phyloP scores from a whole-genome alignment of 306 rosid genomes.

The Citrullus colocynthis region DNA sequence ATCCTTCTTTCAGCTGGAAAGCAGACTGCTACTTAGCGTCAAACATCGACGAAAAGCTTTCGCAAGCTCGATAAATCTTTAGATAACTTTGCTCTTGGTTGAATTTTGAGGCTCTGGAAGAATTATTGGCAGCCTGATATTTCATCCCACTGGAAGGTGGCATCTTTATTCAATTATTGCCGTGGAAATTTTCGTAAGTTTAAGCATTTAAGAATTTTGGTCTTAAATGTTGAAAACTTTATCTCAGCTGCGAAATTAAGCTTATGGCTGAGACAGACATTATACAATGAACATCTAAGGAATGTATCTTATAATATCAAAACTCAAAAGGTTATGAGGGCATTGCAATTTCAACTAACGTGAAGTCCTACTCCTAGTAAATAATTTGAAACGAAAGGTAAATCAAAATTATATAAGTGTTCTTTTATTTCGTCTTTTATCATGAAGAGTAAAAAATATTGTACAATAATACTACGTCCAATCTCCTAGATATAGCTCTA shows the following conservation, averaged over 20 bases:
- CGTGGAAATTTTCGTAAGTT: background rate
- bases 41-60: background rate
- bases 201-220: too few species aligned
- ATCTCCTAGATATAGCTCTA: background rate
- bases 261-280: too few species aligned
- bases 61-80: background rate
- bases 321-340: background rate
- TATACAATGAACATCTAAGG: background rate
- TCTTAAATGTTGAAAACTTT: too few species aligned
- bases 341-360: background rate
- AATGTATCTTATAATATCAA: background rate
- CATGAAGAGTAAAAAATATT: background rate
- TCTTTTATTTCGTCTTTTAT: background rate
- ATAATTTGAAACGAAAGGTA: background rate
- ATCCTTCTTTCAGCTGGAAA: conserved; percentile 43
- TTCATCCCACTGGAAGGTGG: background rate
- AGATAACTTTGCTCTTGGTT: background rate
- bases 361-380: background rate
- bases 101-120: background rate
- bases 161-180: background rate
- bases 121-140: background rate
- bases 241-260: too few species aligned
- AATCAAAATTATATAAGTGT: background rate
- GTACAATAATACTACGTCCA: background rate
- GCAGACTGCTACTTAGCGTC: conserved; percentile 5